Evolutionary conservation across 2,329 filamentous ascomycete species (phyloP), one percentile per base, ranked within the genome.

Genomic region (Nemania sp.): DNA sequence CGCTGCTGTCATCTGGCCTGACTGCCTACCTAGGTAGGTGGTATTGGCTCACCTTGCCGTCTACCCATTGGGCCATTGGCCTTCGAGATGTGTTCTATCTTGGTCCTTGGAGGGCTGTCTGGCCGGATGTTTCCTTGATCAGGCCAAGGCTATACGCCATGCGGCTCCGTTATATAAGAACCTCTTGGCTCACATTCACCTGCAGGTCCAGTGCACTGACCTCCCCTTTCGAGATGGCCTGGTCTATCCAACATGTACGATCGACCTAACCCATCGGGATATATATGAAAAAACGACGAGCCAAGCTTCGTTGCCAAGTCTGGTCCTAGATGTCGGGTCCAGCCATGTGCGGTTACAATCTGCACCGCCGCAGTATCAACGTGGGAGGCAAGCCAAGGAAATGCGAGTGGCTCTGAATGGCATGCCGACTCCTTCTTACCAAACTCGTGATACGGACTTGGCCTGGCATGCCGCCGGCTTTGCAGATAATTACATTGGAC

Each of bases 281-380:
- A 56, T 58, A 60, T 45, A 60, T 58, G 52, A 60, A 55, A 24
- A 53, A 31, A 46, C 60, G 52, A 53, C 59, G 52, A 45, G 57
- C 54, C 59, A 52, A 64, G 63, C 63, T 63, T 53, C 58, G 58
- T 61, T 63, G 61, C 63, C 63, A 65, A 65, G 62, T 63, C 55
- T 61, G 60, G 46, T 61, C 62, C 62, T 59, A 59, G 57, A 61
- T 31, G 49, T 50, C 53, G 61, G 62, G 63, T 57, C 60, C 46
- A 39, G 51, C 44, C 44, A 43, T 45, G 12, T 47, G 41, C n/a
- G 28, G 26, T 44, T 28, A 19, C 49, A n/a, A 47, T 40, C 49
- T 36, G 20, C 44, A 50, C 31, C 43, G 31, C 39, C 22, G 30
- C 40, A 49, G 43, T 37, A 39, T 37, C 53, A 41, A 44, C 46